Percentiles rank a stretch among this genome's conserved stretches.
Conservation (phyloP, 2,329 filamentous ascomycete species). For the Penicillium sp. region DNA sequence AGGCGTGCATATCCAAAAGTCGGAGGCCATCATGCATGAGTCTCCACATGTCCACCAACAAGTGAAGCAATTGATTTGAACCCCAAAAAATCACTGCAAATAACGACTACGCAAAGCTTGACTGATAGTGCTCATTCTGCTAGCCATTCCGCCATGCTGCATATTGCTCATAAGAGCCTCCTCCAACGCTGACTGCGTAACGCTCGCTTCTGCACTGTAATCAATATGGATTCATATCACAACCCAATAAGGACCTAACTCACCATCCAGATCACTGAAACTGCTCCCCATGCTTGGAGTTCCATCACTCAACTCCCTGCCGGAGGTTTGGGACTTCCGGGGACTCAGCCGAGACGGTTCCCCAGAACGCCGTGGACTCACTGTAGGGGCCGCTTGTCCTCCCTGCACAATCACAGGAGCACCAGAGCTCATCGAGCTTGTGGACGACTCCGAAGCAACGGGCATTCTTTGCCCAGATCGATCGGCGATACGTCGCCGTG, state of each 20-base stretch:
- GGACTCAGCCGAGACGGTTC: constrained; percentile 52
- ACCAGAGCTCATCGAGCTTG: constrained; percentile 41
- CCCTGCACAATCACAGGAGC: constrained; percentile 24
- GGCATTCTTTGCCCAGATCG: constrained; percentile 19
- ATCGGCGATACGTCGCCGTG: constrained; percentile 30
- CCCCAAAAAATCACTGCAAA: constrained; percentile 29
- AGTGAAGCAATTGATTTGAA: background rate
- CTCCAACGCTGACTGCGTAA: constrained; percentile 64
- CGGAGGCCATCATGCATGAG: background rate
- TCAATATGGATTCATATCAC: constrained; percentile 5
- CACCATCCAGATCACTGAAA: constrained; percentile 65
- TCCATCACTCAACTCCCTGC: constrained; percentile 52
- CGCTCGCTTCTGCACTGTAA: constrained; percentile 53
- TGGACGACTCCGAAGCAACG: constrained; percentile 30
- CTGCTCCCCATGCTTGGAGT: constrained; percentile 65
- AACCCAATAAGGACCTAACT: constrained; percentile 3
- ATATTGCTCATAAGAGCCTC: constrained; percentile 64
- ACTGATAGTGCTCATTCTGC: constrained; percentile 53
- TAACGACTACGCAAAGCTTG: constrained; percentile 56
- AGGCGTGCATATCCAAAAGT: background rate
- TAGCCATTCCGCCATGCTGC: constrained; percentile 53
- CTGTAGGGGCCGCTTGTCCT: constrained; percentile 21
- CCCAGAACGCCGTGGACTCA: constrained; percentile 49
- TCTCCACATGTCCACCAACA: background rate
- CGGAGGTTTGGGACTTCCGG: constrained; percentile 35